Conservation (phyloP, 2,329 filamentous ascomycete species). For the Microcyclospora pomicola region DNA sequence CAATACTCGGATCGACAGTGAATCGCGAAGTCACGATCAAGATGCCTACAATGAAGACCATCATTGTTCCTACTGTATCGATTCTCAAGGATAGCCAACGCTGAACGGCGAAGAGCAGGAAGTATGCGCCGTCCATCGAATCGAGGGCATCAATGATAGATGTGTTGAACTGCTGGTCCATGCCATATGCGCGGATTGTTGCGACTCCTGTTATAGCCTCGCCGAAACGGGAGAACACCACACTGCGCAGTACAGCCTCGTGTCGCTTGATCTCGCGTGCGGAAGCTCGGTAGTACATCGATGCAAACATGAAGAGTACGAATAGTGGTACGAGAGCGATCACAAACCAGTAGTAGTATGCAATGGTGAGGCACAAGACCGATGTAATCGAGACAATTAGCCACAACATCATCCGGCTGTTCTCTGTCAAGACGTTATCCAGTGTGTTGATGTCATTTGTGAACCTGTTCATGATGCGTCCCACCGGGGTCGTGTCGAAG, state of each 20-base stretch:
- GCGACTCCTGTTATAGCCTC: constrained; percentile 83
- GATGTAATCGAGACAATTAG: constrained; percentile 77
- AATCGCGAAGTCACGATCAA: constrained; percentile 73
- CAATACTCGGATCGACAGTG: constrained; percentile 69
- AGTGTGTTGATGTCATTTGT: constrained; percentile 87
- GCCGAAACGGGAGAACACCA: constrained; percentile 86
- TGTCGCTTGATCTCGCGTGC: constrained; percentile 86
- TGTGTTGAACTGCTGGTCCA: constrained; percentile 73
- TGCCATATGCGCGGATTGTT: constrained; percentile 84
- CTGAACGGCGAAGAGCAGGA: constrained; percentile 86
- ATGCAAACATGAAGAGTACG: constrained; percentile 61
- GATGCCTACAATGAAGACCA: constrained; percentile 76
- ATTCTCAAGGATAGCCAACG: constrained; percentile 85
- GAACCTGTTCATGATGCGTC: constrained; percentile 90
- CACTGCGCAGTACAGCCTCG: constrained; percentile 79
- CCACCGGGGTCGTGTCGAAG: constrained; percentile 84
- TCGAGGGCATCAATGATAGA: constrained; percentile 72
- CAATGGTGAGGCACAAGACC: constrained; percentile 67
- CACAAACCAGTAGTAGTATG: constrained; percentile 60
- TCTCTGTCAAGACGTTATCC: constrained; percentile 32
- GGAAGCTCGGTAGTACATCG: constrained; percentile 68
- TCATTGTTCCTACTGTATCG: constrained; percentile 70
- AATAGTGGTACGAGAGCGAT: constrained; percentile 68
- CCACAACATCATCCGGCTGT: constrained; percentile 37
- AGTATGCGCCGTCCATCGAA: constrained; percentile 73